Base-by-base conservation (phyloP, 73 alveolate species). In the Paramecium caudatum region DNA sequence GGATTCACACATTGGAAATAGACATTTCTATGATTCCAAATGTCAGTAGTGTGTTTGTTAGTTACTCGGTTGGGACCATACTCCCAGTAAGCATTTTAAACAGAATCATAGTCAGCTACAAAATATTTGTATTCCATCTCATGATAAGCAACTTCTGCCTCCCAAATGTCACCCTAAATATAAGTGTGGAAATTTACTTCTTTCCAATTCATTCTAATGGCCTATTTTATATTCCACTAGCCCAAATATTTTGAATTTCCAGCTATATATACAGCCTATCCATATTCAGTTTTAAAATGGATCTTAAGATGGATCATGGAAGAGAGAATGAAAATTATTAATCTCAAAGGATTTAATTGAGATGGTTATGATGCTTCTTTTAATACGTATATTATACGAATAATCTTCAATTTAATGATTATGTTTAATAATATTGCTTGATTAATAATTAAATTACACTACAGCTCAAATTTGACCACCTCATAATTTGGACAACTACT, bases 241-340 rank as follows among this genome's bases (percentile, higher is more conserved):
- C 84, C 84, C 30, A 68, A 10, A 34, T 30, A 37, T 37, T 30
- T 37, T 2, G 84, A 34, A 17, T 68, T 68, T 0, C 84, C 84
- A 3, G 50, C 10, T 25, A 68, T 16, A 16, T 34, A 68, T 7
- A 68, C 23, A 15, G 61, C 47, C 84, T 68, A n/a, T n/a, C 84
- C 84, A 68, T 32, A 68, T 37, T 34, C 84, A n/a, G 84, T 16
- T 49, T 37, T 68, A 68, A 32, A 68, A n/a, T 68, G 84, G 50
- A 68, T 32, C 34, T 68, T 32, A 32, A 68, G 34, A 32, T n/a
- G 36, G 47, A 68, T 68, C 84, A 68, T 68, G 9, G 30, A 8
- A 12, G 7, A 41, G 7, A 25, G 25, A 37, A 34, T 37, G 34
- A 25, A 32, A 12, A 68, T 68, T 34, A n/a, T 3, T 68, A 34